phyloP scores from a whole-genome alignment of 2,329 filamentous ascomycete genomes.

The Alternaria sp. region DNA sequence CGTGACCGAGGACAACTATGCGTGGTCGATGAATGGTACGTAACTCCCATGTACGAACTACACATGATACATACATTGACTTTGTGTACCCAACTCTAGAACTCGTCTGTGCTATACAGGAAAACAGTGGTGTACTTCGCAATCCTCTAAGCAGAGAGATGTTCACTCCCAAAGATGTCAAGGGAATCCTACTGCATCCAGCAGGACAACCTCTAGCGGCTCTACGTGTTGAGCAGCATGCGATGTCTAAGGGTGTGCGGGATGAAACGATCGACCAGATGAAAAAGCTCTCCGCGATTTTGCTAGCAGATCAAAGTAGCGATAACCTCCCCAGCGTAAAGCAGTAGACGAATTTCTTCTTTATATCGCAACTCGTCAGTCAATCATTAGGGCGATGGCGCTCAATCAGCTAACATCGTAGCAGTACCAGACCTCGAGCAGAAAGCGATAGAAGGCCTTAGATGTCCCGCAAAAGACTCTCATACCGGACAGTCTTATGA shows the following conservation, averaged over 20 bases:
- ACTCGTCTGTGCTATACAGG: conserved; percentile 44
- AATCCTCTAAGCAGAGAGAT: conserved; percentile 48
- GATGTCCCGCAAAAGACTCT: conserved; percentile 44
- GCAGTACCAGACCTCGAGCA: conserved; percentile 41
- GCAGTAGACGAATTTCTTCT: conserved; percentile 47
- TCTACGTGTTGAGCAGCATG: conserved; percentile 43
- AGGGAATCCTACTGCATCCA: conserved; percentile 41
- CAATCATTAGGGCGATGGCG: neutral
- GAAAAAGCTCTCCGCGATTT: conserved; percentile 38
- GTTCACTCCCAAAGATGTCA: conserved; percentile 48
- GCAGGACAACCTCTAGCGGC: conserved; percentile 38
- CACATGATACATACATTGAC: conserved; percentile 21
- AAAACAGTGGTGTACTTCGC: conserved; percentile 43
- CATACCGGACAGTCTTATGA: conserved; percentile 48
- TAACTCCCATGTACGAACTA: neutral
- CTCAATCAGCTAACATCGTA: conserved; percentile 4
- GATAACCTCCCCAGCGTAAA: conserved; percentile 42
- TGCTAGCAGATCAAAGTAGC: conserved; percentile 41
- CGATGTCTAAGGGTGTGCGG: conserved; percentile 47
- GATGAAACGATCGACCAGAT: conserved; percentile 41
- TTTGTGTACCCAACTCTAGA: conserved; percentile 38
- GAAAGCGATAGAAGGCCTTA: conserved; percentile 42
- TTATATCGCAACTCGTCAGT: conserved; percentile 47
- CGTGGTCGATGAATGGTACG: conserved; percentile 36
- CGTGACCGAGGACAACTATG: conserved; percentile 53